These are phyloP conservation scores for Alloteropsis semialata DNA, from an alignment of 176 grass and related monocot genomes.

Conservation along the genomic window DNA sequence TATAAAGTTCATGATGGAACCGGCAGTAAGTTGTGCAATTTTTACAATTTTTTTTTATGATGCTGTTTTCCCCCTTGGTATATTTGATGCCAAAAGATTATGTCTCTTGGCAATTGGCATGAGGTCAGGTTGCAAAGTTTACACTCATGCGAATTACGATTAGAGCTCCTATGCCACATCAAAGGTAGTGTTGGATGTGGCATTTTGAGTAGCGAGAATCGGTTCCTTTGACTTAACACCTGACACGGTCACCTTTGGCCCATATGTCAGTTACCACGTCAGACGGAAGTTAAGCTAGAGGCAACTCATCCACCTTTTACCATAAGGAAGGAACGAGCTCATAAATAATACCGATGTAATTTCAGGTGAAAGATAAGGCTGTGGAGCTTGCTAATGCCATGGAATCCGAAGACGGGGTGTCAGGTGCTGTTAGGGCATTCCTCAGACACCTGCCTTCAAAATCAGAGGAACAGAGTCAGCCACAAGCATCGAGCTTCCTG, in stretches of 20 bases:
- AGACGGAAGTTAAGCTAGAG: background rate
- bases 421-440: slow-evolving; percentile 81
- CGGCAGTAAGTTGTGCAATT: slow-evolving; percentile 41
- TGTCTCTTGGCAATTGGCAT: background rate
- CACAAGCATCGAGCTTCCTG: background rate
- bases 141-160: background rate
- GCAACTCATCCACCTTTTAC: background rate
- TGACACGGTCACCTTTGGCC: background rate
- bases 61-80: background rate
- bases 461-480: slow-evolving; percentile 2
- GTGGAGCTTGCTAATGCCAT: slow-evolving; percentile 73
- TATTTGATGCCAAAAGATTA: background rate
- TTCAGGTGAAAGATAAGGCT: slow-evolving; percentile 75
- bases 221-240: background rate
- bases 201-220: background rate
- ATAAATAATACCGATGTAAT: background rate
- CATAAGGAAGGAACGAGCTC: background rate
- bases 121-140: background rate
- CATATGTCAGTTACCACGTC: background rate
- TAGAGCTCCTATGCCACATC: background rate
- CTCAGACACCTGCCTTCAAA: slow-evolving; percentile 67
- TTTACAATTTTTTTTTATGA: background rate
- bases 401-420: slow-evolving; percentile 75
- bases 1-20: slow-evolving; percentile 72
- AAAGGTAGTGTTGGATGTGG: background rate